Percentiles rank a stretch among this genome's conserved stretches.
Conservation (phyloP, 164 flowering plant species). For the Aristolochia californica region DNA sequence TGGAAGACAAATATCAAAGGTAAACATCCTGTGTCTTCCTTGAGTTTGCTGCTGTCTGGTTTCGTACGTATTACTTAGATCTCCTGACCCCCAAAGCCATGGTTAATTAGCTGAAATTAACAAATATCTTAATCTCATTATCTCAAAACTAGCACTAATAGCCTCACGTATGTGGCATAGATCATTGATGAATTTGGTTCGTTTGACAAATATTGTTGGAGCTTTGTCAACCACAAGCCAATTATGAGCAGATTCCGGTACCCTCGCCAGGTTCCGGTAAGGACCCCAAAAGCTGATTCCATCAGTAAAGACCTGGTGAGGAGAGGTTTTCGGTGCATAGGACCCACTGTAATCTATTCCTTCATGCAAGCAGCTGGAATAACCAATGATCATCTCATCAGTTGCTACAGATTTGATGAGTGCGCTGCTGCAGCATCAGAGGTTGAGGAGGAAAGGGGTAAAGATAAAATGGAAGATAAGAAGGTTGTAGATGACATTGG, state of each 20-base stretch:
- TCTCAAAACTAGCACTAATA: not conserved
- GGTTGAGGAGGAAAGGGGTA: not conserved
- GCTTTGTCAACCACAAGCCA: constrained; percentile 25
- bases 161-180: constrained; percentile 9
- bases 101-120: not conserved
- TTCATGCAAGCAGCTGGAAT: constrained; percentile 33
- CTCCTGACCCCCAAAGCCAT: not conserved
- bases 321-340: constrained; percentile 28
- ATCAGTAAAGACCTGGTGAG: constrained; percentile 30
- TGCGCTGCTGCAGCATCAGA: constrained; percentile 11
- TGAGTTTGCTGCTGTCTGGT: not conserved
- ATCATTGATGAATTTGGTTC: constrained; percentile 25
- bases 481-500: constrained; percentile 5
- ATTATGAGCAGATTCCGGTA: constrained; percentile 24
- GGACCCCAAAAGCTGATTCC: constrained; percentile 27
- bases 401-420: constrained; percentile 27
- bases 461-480: constrained; percentile 7
- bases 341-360: constrained; percentile 28
- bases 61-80: not conserved
- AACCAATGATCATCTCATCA: constrained; percentile 27
- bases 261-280: constrained; percentile 29
- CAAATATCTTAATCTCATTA: not conserved
- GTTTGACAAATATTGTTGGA: constrained; percentile 26
- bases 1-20: constrained; percentile 31
- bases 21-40: constrained; percentile 1